These are phyloP conservation scores for Monosporascus ibericus DNA, from an alignment of 2,329 filamentous ascomycete genomes.

Conservation along the genomic window DNA sequence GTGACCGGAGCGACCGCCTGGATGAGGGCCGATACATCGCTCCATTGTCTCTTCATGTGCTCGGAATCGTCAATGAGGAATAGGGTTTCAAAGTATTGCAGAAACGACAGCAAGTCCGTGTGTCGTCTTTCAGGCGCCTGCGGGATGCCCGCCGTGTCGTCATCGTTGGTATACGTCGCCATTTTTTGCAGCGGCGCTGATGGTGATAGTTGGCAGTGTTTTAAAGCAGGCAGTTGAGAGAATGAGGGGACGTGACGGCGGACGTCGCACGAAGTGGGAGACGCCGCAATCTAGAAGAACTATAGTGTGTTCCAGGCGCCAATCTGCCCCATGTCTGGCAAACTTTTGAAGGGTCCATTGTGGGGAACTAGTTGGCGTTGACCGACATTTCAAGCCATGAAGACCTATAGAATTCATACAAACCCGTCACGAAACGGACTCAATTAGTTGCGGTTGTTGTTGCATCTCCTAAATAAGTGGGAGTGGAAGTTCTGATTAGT, in stretches of 20 bases:
- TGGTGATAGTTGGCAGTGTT: not conserved
- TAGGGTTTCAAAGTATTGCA: slow-evolving; percentile 16
- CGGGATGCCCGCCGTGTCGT: slow-evolving; percentile 14
- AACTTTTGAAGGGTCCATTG: slow-evolving; percentile 4
- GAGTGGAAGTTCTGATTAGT: too few species aligned
- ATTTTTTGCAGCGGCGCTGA: not conserved
- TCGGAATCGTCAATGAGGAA: slow-evolving; percentile 17
- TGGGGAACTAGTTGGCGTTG: slow-evolving; percentile 8
- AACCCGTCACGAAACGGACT: too few species aligned
- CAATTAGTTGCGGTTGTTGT: too few species aligned
- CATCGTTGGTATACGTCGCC: slow-evolving; percentile 15
- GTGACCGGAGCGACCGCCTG: slow-evolving; percentile 15
- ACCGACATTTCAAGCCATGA: slow-evolving; percentile 7
- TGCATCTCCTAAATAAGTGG: too few species aligned
- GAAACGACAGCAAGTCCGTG: slow-evolving; percentile 14
- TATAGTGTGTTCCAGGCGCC: not conserved
- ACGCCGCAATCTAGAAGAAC: not conserved
- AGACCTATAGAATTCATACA: too few species aligned
- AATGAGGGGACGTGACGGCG: not conserved
- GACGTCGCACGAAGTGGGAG: not conserved
- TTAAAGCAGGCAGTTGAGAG: not conserved
- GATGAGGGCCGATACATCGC: slow-evolving; percentile 15
- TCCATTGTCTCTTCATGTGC: slow-evolving; percentile 18
- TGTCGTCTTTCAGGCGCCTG: slow-evolving; percentile 11
- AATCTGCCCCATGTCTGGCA: slow-evolving; percentile 6